phyloP scores from a whole-genome alignment of 164 flowering plant genomes.

The Stephania cephalantha region DNA sequence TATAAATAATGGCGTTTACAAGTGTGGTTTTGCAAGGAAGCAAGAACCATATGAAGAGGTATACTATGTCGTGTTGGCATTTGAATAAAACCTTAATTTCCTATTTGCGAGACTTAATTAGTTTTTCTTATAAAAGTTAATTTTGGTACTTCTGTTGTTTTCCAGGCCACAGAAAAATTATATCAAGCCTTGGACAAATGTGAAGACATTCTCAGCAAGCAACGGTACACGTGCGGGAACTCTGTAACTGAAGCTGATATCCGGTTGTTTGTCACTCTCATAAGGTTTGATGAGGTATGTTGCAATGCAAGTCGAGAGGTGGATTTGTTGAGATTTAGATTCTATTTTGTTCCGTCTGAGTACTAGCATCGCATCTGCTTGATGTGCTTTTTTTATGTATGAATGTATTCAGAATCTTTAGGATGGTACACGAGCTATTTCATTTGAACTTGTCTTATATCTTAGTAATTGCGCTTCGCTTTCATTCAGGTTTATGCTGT shows the following conservation, averaged over 20 bases:
- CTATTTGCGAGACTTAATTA: not conserved
- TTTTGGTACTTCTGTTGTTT: not conserved
- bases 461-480: not conserved
- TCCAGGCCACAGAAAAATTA: slow-evolving; percentile 63
- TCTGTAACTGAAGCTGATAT: slow-evolving; percentile 81
- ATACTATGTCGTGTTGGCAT: not conserved
- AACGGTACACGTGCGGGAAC: slow-evolving; percentile 74
- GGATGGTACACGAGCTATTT: not conserved
- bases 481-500: slow-evolving; percentile 74
- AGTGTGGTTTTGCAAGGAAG: slow-evolving; percentile 84
- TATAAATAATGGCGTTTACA: slow-evolving; percentile 93
- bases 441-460: not conserved
- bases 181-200: slow-evolving; percentile 81
- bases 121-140: not conserved
- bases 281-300: slow-evolving; percentile 91
- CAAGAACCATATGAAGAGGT: slow-evolving; percentile 91
- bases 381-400: not conserved
- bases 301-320: not conserved
- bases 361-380: not conserved
- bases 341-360: not conserved
- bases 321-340: not conserved
- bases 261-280: slow-evolving; percentile 83
- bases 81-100: not conserved
- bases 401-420: not conserved
- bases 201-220: slow-evolving; percentile 72